Conservation (phyloP, 192 early-diverging fungal genomes). For the Linnemannia hyalina region DNA sequence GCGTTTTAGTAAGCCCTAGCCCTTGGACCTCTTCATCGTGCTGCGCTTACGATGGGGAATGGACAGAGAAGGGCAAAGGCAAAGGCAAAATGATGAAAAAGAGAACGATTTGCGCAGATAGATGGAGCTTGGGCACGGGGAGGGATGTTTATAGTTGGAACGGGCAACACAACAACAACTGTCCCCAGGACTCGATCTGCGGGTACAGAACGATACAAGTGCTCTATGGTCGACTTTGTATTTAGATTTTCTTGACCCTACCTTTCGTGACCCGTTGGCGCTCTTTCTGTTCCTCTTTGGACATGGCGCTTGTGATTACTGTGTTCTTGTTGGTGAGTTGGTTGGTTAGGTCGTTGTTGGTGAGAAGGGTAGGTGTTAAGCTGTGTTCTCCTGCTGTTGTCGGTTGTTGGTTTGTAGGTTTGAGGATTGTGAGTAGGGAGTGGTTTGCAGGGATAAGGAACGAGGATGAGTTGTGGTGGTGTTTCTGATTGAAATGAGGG, state of each 20-base stretch:
- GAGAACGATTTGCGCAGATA: background rate
- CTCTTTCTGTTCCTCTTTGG: constrained; percentile 39
- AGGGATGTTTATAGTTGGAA: background rate
- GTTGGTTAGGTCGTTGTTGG: background rate
- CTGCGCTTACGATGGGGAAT: background rate
- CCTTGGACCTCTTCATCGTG: background rate
- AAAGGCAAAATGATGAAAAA: background rate
- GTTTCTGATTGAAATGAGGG: background rate
- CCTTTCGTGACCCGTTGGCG: constrained; percentile 54
- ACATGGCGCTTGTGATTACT: background rate
- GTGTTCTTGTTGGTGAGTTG: background rate
- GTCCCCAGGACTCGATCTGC: background rate
- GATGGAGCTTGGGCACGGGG: background rate
- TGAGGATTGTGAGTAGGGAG: background rate
- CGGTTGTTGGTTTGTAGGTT: background rate
- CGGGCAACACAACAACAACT: background rate
- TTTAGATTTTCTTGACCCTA: background rate
- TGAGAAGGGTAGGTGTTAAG: background rate
- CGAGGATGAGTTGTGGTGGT: background rate
- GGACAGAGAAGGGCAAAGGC: background rate
- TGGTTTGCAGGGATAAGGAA: background rate
- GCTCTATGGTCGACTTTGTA: background rate
- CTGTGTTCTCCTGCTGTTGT: background rate
- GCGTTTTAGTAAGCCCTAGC: too few species aligned
- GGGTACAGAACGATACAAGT: background rate